Percentiles rank a stretch among this genome's conserved stretches.
These are phyloP conservation scores for Boletus edulis DNA, from an alignment of 768 basidiomycete species.

Conservation along the genomic window DNA sequence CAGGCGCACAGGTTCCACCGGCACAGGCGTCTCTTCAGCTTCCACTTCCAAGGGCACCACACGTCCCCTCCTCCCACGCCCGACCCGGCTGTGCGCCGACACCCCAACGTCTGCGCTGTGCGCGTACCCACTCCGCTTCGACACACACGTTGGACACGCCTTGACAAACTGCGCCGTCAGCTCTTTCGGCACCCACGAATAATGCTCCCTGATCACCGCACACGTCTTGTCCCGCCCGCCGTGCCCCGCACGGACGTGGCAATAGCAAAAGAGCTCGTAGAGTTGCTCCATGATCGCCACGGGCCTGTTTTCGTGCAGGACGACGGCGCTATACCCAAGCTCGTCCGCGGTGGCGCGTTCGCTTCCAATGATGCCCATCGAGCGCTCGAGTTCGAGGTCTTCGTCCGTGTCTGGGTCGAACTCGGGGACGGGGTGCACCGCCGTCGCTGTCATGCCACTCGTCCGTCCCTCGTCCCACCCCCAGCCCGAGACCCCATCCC, in stretches of 20 bases:
- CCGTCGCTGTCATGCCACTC: neutral
- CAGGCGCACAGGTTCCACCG: neutral
- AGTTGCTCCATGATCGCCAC: conserved; percentile 78
- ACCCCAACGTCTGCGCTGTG: conserved; percentile 1
- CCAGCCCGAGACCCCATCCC: neutral
- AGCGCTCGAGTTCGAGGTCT: conserved; percentile 15
- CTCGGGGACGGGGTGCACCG: neutral
- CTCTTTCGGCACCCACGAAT: conserved; percentile 85
- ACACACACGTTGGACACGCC: conserved; percentile 72
- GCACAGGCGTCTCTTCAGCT: neutral
- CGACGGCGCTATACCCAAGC: conserved; percentile 34
- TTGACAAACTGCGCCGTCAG: conserved; percentile 77
- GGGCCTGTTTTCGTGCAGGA: conserved; percentile 69
- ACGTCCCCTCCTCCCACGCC: neutral
- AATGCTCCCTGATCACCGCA: conserved; percentile 60
- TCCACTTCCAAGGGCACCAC: neutral
- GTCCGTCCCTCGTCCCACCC: conserved; percentile 15
- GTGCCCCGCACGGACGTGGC: conserved; percentile 63
- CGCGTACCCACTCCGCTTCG: conserved; percentile 41
- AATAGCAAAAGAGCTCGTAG: conserved; percentile 73
- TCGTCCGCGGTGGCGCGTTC: neutral
- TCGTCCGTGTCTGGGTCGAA: conserved; percentile 5
- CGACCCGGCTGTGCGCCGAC: neutral
- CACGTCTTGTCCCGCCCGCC: conserved; percentile 81
- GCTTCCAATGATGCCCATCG: conserved; percentile 6